Evolutionary conservation across 306 rosid genomes (phyloP).

Genomic region (Pyrus bretschneideri): DNA sequence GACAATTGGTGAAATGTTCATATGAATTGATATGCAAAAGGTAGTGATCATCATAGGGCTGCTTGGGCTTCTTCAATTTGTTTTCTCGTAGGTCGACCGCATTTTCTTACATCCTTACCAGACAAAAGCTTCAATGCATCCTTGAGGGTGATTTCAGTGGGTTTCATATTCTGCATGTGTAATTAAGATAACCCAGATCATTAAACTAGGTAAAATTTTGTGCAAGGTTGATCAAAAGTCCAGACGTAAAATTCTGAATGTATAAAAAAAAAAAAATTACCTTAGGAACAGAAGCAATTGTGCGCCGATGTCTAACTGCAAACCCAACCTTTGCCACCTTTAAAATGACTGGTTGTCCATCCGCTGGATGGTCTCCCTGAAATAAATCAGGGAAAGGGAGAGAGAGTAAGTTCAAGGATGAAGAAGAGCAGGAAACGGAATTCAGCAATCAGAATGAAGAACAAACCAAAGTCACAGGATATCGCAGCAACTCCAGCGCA

Average conservation of each 20-base stretch:
- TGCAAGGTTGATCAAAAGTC: neutral
- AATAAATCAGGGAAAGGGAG: neutral
- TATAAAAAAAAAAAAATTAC: neutral
- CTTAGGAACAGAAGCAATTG: slow-evolving; percentile 50
- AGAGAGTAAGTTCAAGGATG: slow-evolving; percentile 1
- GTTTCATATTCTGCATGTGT: slow-evolving; percentile 49
- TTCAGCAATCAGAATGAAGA: slow-evolving; percentile 7
- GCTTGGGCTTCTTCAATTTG: slow-evolving; percentile 43
- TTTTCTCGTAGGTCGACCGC: slow-evolving; percentile 64
- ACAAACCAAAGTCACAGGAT: slow-evolving; percentile 83
- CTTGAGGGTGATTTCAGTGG: slow-evolving; percentile 51
- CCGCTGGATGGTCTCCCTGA: slow-evolving; percentile 83
- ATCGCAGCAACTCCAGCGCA: slow-evolving; percentile 58
- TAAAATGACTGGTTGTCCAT: slow-evolving; percentile 65
- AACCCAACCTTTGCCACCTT: slow-evolving; percentile 58
- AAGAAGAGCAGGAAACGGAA: neutral
- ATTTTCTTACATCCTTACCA: slow-evolving; percentile 32
- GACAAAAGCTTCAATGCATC: slow-evolving; percentile 65
- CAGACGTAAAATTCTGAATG: neutral
- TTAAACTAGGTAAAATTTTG: neutral
- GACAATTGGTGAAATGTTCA: neutral
- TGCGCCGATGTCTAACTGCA: slow-evolving; percentile 50
- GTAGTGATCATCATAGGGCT: slow-evolving; percentile 13
- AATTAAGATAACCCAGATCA: slow-evolving; percentile 3
- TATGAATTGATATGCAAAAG: neutral